A percentile compares a stretch with the other conserved stretches of the same genome.
phyloP scores from a whole-genome alignment of 176 grass and related monocot species.

The Chrysopogon serrulatus region DNA sequence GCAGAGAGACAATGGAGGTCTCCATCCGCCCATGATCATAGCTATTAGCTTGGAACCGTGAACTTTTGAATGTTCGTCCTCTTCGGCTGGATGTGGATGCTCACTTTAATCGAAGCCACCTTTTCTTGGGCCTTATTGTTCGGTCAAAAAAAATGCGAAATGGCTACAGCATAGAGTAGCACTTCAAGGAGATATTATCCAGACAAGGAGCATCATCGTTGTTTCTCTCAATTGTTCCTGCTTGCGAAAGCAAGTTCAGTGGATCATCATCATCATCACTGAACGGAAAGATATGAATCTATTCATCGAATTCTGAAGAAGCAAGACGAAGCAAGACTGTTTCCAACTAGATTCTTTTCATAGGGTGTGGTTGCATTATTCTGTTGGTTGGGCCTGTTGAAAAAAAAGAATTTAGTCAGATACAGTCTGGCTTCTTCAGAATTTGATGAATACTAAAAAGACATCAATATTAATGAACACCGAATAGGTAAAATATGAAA shows the following conservation, averaged over 20 bases:
- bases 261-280: neutral
- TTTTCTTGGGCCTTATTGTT: neutral
- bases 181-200: neutral
- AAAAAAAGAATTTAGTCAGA: too few species aligned
- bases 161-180: neutral
- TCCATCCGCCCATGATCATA: neutral
- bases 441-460: too few species aligned
- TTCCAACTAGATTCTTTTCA: neutral
- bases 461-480: too few species aligned
- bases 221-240: neutral
- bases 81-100: neutral
- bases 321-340: too few species aligned
- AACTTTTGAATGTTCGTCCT: neutral
- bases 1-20: neutral
- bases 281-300: neutral
- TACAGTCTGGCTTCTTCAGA: too few species aligned
- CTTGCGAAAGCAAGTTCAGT: neutral
- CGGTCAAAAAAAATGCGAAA: neutral
- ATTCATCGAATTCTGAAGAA: neutral
- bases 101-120: neutral
- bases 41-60: neutral
- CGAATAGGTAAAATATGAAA: too few species aligned
- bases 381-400: too few species aligned
- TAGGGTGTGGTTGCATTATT: too few species aligned
- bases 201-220: neutral